A percentile compares a stretch with the other conserved stretches of the same genome.
These are phyloP conservation scores for Cercospora berteroae DNA, from an alignment of 2,329 filamentous ascomycete genomes.

Conservation along the genomic window DNA sequence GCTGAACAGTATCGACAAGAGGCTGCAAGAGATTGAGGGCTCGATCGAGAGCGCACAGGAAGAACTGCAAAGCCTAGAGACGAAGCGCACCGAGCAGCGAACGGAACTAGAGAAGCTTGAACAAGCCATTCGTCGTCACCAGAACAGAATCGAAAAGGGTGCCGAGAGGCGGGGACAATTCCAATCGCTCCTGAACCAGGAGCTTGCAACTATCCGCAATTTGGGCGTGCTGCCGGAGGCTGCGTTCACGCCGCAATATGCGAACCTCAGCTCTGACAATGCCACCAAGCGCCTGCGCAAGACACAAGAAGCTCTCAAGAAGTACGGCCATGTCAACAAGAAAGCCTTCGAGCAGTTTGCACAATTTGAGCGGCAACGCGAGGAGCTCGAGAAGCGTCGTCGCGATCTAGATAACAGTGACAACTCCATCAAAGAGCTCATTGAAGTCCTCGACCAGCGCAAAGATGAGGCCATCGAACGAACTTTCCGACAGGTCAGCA, in stretches of 20 bases:
- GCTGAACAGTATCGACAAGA: constrained; percentile 64
- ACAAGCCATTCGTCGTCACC: constrained; percentile 74
- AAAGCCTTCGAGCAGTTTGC: constrained; percentile 99
- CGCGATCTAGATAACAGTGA: constrained; percentile 85
- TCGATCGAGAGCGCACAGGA: constrained; percentile 62
- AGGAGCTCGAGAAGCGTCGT: constrained; percentile 78
- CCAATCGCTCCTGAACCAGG: constrained; percentile 73
- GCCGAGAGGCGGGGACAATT: constrained; percentile 83
- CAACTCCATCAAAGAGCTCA: constrained; percentile 84
- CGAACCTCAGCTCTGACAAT: constrained; percentile 72
- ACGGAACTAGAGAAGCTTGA: constrained; percentile 73
- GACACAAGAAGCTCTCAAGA: constrained; percentile 88
- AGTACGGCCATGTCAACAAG: constrained; percentile 98
- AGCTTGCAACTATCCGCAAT: constrained; percentile 84
- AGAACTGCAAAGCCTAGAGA: constrained; percentile 58
- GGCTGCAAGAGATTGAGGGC: constrained; percentile 70
- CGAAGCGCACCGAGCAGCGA: constrained; percentile 62
- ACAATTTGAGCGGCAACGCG: constrained; percentile 89
- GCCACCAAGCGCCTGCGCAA: constrained; percentile 72
- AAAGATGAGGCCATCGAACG: constrained; percentile 98
- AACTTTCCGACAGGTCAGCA: constrained; percentile 96
- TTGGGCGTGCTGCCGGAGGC: constrained; percentile 91
- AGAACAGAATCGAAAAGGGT: constrained; percentile 88
- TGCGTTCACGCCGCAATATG: constrained; percentile 80
- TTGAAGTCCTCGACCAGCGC: constrained; percentile 85